Percentiles rank a stretch among this genome's conserved stretches.
Evolutionary conservation across 352 stramenopile species (phyloP).

Genomic region (Phytopythium mirpurense): DNA sequence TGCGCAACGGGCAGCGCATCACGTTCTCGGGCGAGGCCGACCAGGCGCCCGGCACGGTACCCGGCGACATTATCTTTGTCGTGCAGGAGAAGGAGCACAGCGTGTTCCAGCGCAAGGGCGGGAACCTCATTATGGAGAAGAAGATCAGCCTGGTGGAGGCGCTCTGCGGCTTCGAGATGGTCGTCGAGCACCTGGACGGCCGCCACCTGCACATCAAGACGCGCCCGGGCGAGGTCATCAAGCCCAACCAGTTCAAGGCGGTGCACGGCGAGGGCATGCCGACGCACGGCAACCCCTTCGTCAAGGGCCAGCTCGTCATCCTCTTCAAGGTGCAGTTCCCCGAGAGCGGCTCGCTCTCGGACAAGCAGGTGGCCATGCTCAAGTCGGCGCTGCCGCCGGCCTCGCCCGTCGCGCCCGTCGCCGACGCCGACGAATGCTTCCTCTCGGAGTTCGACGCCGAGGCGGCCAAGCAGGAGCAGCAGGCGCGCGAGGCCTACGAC

Average conservation of each 20-base stretch:
- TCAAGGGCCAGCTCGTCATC: conserved; percentile 98
- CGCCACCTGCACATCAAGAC: conserved; percentile 92
- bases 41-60: conserved; percentile 90
- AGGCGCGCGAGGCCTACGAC: conserved; percentile 78
- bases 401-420: conserved; percentile 35
- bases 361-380: conserved; percentile 79
- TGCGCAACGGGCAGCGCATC: conserved; percentile 97
- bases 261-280: conserved; percentile 98
- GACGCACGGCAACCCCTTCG: conserved; percentile 96
- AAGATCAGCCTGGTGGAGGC: conserved; percentile 94
- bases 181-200: conserved; percentile 91
- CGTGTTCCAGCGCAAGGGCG: conserved; percentile 95
- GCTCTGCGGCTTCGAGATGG: conserved; percentile 88
- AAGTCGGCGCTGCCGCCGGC: conserved; percentile 52
- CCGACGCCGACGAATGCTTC: conserved; percentile 77
- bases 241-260: conserved; percentile 91
- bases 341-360: conserved; percentile 79
- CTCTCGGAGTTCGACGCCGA: conserved; percentile 92
- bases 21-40: conserved; percentile 96
- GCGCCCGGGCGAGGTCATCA: conserved; percentile 90
- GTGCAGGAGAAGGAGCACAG: conserved; percentile 97
- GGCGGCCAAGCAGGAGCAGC: conserved; percentile 76
- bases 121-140: conserved; percentile 96
- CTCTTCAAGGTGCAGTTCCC: conserved; percentile 97
- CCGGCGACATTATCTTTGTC: conserved; percentile 96